Percentiles rank a stretch among this genome's conserved stretches.
phyloP scores from a whole-genome alignment of 768 basidiomycete species.

The Leccinum arenicola region DNA sequence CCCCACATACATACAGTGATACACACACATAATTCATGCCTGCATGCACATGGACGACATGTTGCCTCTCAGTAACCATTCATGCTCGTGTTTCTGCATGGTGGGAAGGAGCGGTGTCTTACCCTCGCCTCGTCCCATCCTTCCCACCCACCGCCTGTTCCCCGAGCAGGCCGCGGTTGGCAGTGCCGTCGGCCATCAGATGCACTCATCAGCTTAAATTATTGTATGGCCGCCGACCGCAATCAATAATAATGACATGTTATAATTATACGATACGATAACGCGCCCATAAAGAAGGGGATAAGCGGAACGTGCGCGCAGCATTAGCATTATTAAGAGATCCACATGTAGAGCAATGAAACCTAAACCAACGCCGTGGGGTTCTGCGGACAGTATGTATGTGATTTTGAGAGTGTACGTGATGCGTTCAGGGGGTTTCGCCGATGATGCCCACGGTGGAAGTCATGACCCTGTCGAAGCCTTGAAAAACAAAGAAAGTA shows the following conservation, averaged over 20 bases:
- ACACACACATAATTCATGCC: neutral
- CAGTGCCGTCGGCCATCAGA: slow-evolving; percentile 4
- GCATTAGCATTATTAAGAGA: slow-evolving; percentile 47
- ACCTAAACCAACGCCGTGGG: slow-evolving; percentile 47
- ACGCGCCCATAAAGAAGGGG: slow-evolving; percentile 1
- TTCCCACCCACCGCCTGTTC: slow-evolving; percentile 13
- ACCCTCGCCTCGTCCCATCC: slow-evolving; percentile 6
- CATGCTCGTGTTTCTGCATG: slow-evolving; percentile 10
- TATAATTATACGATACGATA: slow-evolving; percentile 4
- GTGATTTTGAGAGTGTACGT: slow-evolving; percentile 62
- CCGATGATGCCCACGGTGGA: slow-evolving; percentile 48
- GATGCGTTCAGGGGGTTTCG: slow-evolving; percentile 52
- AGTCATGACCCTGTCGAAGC: slow-evolving; percentile 37
- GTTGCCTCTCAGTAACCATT: slow-evolving; percentile 9
- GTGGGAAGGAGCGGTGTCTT: slow-evolving; percentile 25
- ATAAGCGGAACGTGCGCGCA: slow-evolving; percentile 46
- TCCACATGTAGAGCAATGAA: slow-evolving; percentile 59
- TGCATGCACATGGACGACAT: slow-evolving; percentile 15
- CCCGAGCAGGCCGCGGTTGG: slow-evolving; percentile 5
- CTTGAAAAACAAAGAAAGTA: slow-evolving; percentile 37
- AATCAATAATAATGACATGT: slow-evolving; percentile 22
- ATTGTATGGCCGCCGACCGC: slow-evolving; percentile 24
- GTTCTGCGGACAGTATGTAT: slow-evolving; percentile 45
- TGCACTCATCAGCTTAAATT: neutral
- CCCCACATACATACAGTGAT: neutral